These are phyloP conservation scores for Wickerhamomyces tratensis DNA, from an alignment of 805 yeast species.

Conservation along the genomic window DNA sequence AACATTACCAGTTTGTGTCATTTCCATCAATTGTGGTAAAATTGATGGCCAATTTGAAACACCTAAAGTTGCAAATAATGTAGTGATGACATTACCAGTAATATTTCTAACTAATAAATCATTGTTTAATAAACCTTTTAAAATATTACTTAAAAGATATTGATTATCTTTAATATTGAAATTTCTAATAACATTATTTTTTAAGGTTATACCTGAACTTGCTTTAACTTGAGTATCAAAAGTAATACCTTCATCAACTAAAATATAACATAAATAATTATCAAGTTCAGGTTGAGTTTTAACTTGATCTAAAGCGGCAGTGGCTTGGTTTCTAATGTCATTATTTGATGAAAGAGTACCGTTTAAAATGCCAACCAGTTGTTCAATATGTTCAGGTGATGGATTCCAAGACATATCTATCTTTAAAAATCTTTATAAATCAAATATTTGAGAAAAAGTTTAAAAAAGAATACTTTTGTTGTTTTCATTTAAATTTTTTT, in stretches of 20 bases:
- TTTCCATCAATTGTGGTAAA: constrained; percentile 55
- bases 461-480: background rate
- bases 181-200: constrained; percentile 53
- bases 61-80: constrained; percentile 65
- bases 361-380: constrained; percentile 53
- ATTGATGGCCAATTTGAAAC: constrained; percentile 65
- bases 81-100: constrained; percentile 84
- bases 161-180: constrained; percentile 21
- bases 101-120: constrained; percentile 69
- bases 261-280: constrained; percentile 65
- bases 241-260: constrained; percentile 42
- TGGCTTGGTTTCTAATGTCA: constrained; percentile 52
- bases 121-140: constrained; percentile 40
- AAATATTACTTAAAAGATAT: constrained; percentile 25
- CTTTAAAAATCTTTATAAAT: background rate
- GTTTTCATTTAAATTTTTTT: background rate
- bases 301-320: constrained; percentile 63
- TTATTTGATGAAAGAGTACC: constrained; percentile 62
- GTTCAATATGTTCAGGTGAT: constrained; percentile 47
- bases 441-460: background rate
- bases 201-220: constrained; percentile 79
- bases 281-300: constrained; percentile 66
- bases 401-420: constrained; percentile 55
- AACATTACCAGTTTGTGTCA: constrained; percentile 41
- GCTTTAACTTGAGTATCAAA: constrained; percentile 56